These are phyloP conservation scores for Acanthamoeba healyi DNA, from an alignment of 208 protist species.

Conservation along the genomic window DNA sequence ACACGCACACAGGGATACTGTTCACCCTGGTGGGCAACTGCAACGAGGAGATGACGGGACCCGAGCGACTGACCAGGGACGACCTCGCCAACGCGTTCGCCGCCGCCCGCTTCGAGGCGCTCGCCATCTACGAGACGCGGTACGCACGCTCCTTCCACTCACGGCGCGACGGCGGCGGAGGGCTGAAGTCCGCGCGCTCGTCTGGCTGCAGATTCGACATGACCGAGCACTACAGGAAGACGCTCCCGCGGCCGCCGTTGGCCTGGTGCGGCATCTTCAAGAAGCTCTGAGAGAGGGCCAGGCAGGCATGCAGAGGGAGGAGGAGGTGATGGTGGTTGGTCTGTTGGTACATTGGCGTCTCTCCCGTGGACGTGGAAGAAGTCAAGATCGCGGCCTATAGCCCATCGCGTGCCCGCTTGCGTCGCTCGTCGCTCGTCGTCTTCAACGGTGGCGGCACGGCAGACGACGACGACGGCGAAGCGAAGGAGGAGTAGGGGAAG, in stretches of 20 bases:
- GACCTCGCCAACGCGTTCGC: neutral
- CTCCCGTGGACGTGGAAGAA: too few species aligned
- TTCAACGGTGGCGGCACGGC: too few species aligned
- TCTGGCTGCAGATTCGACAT: conserved; percentile 15
- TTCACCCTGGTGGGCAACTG: conserved; percentile 35
- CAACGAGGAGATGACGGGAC: conserved; percentile 1
- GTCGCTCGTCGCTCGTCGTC: neutral
- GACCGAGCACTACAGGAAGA: neutral
- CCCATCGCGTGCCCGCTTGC: neutral
- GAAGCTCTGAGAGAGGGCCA: neutral
- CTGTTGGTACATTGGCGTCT: too few species aligned
- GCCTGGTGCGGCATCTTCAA: conserved; percentile 49
- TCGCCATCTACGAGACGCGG: neutral
- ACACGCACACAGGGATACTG: neutral
- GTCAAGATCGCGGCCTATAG: too few species aligned
- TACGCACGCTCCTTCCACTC: neutral
- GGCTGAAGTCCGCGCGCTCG: neutral
- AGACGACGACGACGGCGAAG: neutral
- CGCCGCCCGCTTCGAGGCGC: neutral
- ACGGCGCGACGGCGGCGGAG: neutral
- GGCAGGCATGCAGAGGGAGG: too few species aligned
- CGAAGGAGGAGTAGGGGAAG: neutral
- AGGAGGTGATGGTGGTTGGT: too few species aligned
- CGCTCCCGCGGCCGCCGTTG: neutral
- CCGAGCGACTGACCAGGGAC: conserved; percentile 12